These are phyloP conservation scores for Spathaspora passalidarum DNA, from an alignment of 805 yeast species.

Conservation along the genomic window DNA sequence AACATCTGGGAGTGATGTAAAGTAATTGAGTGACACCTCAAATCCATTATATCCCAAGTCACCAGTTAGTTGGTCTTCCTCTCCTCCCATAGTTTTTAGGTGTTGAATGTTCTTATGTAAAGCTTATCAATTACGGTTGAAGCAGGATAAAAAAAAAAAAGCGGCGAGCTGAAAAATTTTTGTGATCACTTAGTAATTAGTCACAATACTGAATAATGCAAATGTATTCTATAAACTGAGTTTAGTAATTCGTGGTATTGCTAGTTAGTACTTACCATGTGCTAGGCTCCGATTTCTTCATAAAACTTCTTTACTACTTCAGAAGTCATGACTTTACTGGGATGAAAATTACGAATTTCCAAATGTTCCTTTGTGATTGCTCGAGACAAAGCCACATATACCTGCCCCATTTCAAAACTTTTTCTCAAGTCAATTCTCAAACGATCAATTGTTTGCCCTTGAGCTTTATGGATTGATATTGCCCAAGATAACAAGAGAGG, in stretches of 20 bases:
- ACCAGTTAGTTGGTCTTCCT: constrained; percentile 7
- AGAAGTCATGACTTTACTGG: constrained; percentile 45
- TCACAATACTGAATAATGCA: not conserved
- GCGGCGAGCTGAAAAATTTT: not conserved
- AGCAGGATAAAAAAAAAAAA: not conserved
- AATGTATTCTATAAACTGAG: not conserved
- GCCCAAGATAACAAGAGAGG: constrained; percentile 82
- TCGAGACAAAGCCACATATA: constrained; percentile 78
- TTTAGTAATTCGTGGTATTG: not conserved
- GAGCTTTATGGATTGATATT: constrained; percentile 78
- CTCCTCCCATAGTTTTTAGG: not conserved
- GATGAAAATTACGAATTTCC: constrained; percentile 65
- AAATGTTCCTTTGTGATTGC: constrained; percentile 65
- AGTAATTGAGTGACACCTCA: constrained; percentile 68
- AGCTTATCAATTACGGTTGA: not conserved
- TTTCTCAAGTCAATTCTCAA: constrained; percentile 65
- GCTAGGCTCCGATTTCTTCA: constrained; percentile 8
- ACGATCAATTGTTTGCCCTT: constrained; percentile 76
- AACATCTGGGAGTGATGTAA: constrained; percentile 72
- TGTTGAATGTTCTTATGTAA: not conserved
- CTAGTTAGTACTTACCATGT: not conserved
- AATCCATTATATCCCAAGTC: constrained; percentile 33
- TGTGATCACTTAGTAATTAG: not conserved
- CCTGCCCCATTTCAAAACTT: constrained; percentile 79
- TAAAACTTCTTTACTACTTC: constrained; percentile 35